phyloP scores from a whole-genome alignment of 2,329 filamentous ascomycete species.

The Botrytis paeoniae region DNA sequence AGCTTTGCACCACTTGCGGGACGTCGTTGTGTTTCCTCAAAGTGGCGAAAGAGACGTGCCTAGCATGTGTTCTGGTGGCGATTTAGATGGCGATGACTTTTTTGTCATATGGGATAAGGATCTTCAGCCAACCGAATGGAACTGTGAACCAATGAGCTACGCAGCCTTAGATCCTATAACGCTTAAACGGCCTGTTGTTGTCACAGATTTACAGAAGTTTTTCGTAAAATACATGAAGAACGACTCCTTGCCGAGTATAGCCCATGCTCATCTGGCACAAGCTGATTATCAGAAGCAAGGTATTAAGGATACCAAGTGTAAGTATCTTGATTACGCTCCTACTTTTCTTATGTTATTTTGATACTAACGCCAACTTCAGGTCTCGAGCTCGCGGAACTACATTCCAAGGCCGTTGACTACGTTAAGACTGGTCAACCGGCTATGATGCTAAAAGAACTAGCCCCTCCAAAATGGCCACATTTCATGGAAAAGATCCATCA shows the following conservation, averaged over 20 bases:
- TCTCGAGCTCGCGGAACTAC: constrained; percentile 70
- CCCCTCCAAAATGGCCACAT: constrained; percentile 71
- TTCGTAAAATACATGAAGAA: constrained; percentile 94
- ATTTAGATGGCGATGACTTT: constrained; percentile 94
- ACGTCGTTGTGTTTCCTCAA: constrained; percentile 85
- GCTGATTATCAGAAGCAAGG: constrained; percentile 63
- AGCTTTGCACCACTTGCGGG: constrained; percentile 69
- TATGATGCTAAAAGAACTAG: constrained; percentile 57
- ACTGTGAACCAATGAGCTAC: constrained; percentile 76
- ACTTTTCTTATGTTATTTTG: background rate
- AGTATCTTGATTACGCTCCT: constrained; percentile 36
- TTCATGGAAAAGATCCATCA: constrained; percentile 73
- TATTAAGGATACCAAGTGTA: constrained; percentile 66
- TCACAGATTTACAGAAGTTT: constrained; percentile 74
- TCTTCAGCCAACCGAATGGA: constrained; percentile 68
- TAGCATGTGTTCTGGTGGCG: constrained; percentile 94
- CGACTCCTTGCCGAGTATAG: constrained; percentile 76
- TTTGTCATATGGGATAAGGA: constrained; percentile 86
- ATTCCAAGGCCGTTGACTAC: constrained; percentile 92
- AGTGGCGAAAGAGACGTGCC: constrained; percentile 80
- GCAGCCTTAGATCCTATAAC: constrained; percentile 53
- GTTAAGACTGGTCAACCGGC: constrained; percentile 84
- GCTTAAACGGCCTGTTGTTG: constrained; percentile 61
- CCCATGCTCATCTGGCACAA: constrained; percentile 74
- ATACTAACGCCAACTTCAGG: constrained; percentile 41